These are phyloP conservation scores for Lepiota subincarnata DNA, from an alignment of 768 basidiomycete species.

Conservation along the genomic window DNA sequence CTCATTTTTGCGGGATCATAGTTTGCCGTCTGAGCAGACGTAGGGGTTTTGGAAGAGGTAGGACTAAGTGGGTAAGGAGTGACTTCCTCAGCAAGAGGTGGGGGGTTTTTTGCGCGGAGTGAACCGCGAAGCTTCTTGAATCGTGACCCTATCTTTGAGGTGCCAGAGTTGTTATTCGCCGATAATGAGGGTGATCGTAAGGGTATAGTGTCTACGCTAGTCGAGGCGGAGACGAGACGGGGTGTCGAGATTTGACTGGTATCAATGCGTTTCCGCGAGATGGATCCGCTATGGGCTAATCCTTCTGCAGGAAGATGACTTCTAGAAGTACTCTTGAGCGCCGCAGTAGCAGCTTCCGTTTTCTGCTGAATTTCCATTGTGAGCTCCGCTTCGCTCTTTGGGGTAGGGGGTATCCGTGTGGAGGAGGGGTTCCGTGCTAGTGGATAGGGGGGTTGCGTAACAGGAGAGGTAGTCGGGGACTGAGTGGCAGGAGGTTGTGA, in stretches of 20 bases:
- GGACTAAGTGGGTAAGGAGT: slow-evolving; percentile 39
- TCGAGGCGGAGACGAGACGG: slow-evolving; percentile 53
- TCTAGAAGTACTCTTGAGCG: slow-evolving; percentile 47
- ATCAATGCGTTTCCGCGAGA: slow-evolving; percentile 56
- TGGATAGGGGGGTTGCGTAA: slow-evolving; percentile 29
- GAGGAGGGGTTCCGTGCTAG: slow-evolving; percentile 39
- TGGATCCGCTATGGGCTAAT: slow-evolving; percentile 33
- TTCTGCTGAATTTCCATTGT: slow-evolving; percentile 64
- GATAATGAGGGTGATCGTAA: slow-evolving; percentile 48
- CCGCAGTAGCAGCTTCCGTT: slow-evolving; percentile 61
- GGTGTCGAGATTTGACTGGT: slow-evolving; percentile 65
- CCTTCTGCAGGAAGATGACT: slow-evolving; percentile 34
- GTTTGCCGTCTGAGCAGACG: slow-evolving; percentile 29
- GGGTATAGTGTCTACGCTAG: slow-evolving; percentile 42
- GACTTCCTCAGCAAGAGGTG: slow-evolving; percentile 44
- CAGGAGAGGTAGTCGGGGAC: slow-evolving; percentile 22
- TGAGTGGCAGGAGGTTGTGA: slow-evolving; percentile 12
- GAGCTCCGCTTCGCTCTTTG: slow-evolving; percentile 52
- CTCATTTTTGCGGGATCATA: slow-evolving; percentile 39
- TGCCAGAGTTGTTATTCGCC: slow-evolving; percentile 37
- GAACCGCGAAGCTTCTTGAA: slow-evolving; percentile 72
- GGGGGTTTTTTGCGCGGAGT: slow-evolving; percentile 47
- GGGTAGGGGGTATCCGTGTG: slow-evolving; percentile 37
- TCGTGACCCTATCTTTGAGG: slow-evolving; percentile 65
- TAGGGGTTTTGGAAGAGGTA: slow-evolving; percentile 26